These are phyloP conservation scores for Santalum album DNA, from an alignment of 164 flowering plant species.

Conservation along the genomic window DNA sequence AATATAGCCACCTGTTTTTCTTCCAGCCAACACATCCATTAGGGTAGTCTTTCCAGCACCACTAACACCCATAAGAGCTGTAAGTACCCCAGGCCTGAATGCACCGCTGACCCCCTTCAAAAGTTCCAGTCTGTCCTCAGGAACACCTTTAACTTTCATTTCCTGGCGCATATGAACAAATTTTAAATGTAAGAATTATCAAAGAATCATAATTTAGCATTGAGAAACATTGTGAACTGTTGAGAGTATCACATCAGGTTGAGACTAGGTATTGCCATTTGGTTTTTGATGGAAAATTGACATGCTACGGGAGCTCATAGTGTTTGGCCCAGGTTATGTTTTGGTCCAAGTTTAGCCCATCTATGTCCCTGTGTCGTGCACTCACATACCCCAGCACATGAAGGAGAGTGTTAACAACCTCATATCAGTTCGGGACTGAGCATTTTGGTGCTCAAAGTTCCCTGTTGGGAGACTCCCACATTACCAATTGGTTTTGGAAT, in stretches of 20 bases:
- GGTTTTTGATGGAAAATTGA: slow-evolving; percentile 48
- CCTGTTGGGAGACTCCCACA: not conserved
- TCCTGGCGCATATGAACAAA: slow-evolving; percentile 26
- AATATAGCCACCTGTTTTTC: slow-evolving; percentile 29
- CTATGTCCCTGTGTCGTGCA: slow-evolving; percentile 10
- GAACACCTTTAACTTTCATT: slow-evolving; percentile 42
- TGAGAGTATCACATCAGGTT: too few species aligned
- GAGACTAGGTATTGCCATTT: too few species aligned
- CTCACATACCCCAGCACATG: slow-evolving; percentile 10
- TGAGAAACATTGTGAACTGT: not conserved
- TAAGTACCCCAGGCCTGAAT: slow-evolving; percentile 39
- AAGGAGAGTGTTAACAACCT: too few species aligned
- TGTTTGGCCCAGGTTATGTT: slow-evolving; percentile 24
- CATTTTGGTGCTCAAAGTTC: slow-evolving; percentile 24
- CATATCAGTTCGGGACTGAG: too few species aligned
- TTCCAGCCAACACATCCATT: slow-evolving; percentile 36
- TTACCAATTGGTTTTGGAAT: not conserved
- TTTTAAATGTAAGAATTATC: too few species aligned
- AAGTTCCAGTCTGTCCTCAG: slow-evolving; percentile 26
- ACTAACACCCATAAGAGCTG: slow-evolving; percentile 44
- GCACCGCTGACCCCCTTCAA: slow-evolving; percentile 33
- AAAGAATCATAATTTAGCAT: not conserved
- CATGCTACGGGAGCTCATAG: slow-evolving; percentile 32
- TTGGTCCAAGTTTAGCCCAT: slow-evolving; percentile 8
- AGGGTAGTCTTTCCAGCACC: slow-evolving; percentile 44